Percentiles rank a stretch among this genome's conserved stretches.
Evolutionary conservation across 2,329 filamentous ascomycete species (phyloP).

Genomic region (Lasiodiplodia gonubiensis): DNA sequence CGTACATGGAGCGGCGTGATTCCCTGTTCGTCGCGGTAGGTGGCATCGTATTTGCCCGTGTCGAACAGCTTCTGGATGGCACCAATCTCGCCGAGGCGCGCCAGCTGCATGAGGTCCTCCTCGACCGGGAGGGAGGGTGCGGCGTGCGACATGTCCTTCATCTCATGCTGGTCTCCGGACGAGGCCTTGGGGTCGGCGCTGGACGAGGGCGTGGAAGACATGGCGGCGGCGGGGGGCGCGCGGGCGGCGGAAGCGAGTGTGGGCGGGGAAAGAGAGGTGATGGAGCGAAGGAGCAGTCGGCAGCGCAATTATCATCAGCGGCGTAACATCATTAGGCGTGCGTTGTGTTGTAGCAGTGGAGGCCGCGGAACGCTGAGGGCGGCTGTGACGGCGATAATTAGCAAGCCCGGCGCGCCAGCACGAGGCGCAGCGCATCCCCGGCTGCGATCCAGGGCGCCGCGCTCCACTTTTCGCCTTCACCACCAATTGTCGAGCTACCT

Average conservation of each 20-base stretch:
- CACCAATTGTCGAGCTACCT: background rate
- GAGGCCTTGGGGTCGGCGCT: constrained; percentile 26
- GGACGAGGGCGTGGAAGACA: constrained; percentile 19
- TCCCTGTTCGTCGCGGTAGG: constrained; percentile 85
- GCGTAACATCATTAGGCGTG: constrained; percentile 26
- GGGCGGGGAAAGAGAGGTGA: background rate
- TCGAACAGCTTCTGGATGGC: constrained; percentile 92
- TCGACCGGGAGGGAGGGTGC: constrained; percentile 58
- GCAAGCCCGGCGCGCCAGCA: constrained; percentile 13
- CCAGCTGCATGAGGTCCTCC: constrained; percentile 94
- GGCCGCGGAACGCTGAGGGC: background rate
- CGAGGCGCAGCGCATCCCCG: constrained; percentile 22
- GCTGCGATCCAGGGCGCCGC: background rate
- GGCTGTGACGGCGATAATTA: constrained; percentile 20
- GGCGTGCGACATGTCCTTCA: constrained; percentile 44
- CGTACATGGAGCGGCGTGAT: constrained; percentile 93
- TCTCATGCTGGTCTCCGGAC: constrained; percentile 40
- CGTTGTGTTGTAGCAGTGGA: constrained; percentile 14
- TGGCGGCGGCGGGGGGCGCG: constrained; percentile 18
- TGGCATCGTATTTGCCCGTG: constrained; percentile 78
- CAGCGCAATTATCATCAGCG: constrained; percentile 24
- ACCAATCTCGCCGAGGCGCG: constrained; percentile 81
- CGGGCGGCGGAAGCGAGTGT: constrained; percentile 17
- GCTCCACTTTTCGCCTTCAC: constrained; percentile 18
- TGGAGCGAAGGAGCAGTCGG: constrained; percentile 3